These are phyloP conservation scores for Umbelopsis sp. DNA, from an alignment of 192 early-diverging fungal genomes.

Conservation along the genomic window DNA sequence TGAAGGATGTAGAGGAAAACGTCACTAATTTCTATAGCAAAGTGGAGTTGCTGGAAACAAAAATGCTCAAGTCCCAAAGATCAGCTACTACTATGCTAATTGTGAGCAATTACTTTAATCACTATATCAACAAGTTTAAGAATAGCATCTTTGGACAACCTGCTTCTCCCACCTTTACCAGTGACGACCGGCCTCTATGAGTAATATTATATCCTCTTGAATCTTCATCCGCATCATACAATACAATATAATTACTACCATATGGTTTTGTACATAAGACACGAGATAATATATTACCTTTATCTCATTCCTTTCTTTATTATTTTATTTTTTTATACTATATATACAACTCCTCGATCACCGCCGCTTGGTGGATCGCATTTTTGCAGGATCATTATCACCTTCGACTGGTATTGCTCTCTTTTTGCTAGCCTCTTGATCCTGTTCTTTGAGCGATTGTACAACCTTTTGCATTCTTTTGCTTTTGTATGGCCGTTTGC, in stretches of 20 bases:
- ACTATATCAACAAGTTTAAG: conserved; percentile 24
- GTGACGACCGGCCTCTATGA: neutral
- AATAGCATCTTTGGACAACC: conserved; percentile 1
- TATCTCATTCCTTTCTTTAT: neutral
- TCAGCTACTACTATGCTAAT: conserved; percentile 38
- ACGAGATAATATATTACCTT: neutral
- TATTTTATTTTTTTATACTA: neutral
- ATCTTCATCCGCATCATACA: neutral
- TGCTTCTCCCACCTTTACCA: neutral
- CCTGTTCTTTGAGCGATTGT: neutral
- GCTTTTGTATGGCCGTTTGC: conserved; percentile 14
- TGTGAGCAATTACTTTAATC: conserved; percentile 43
- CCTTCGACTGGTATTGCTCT: neutral
- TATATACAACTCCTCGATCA: neutral
- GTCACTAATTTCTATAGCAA: conserved; percentile 41
- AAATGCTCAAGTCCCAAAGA: conserved; percentile 41
- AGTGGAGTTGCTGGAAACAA: conserved; percentile 34
- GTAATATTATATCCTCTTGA: neutral
- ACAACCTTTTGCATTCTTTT: conserved; percentile 9
- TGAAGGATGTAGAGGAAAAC: conserved; percentile 49
- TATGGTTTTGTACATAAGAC: neutral
- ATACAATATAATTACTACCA: neutral
- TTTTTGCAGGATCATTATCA: neutral
- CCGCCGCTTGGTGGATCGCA: neutral
- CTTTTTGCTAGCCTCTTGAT: neutral